A percentile compares a stretch with the other conserved stretches of the same genome.
Evolutionary conservation across 768 basidiomycete genomes (phyloP).

Genomic region (Leucogyrophana mollusca): DNA sequence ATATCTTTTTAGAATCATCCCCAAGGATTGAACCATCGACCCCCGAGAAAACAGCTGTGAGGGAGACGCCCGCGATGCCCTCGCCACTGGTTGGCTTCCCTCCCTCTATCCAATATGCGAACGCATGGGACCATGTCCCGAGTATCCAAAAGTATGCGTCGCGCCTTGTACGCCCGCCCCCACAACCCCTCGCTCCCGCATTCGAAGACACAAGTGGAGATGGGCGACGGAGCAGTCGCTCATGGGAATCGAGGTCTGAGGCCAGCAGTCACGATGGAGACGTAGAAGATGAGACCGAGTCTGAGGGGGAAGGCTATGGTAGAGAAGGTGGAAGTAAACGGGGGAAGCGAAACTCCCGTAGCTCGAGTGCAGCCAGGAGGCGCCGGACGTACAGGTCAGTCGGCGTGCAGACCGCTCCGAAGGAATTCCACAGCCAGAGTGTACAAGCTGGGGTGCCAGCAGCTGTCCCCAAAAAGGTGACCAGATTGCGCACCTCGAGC

Average conservation of each 20-base stretch:
- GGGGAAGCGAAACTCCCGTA: conserved; percentile 31
- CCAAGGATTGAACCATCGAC: conserved; percentile 32
- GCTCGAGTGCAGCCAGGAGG: conserved; percentile 26
- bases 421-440: conserved; percentile 51
- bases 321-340: conserved; percentile 21
- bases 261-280: conserved; percentile 80
- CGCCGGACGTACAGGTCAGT: conserved; percentile 54
- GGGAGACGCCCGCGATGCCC: conserved; percentile 26
- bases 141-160: conserved; percentile 77
- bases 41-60: conserved; percentile 16
- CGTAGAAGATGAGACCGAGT: conserved; percentile 71
- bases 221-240: conserved; percentile 31
- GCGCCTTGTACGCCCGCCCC: conserved; percentile 51
- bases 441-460: conserved; percentile 51
- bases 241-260: conserved; percentile 48
- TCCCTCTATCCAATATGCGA: conserved; percentile 59
- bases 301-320: conserved; percentile 38
- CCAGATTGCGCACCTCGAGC: conserved; percentile 19
- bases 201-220: conserved; percentile 42
- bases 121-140: conserved; percentile 85
- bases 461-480: conserved; percentile 17
- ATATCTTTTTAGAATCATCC: conserved; percentile 17
- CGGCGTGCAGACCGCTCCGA: conserved; percentile 69
- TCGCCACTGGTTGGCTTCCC: conserved; percentile 48
- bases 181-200: conserved; percentile 45